Evolutionary conservation across 306 rosid genomes (phyloP).

Genomic region (Cotoneaster glaucophyllus): DNA sequence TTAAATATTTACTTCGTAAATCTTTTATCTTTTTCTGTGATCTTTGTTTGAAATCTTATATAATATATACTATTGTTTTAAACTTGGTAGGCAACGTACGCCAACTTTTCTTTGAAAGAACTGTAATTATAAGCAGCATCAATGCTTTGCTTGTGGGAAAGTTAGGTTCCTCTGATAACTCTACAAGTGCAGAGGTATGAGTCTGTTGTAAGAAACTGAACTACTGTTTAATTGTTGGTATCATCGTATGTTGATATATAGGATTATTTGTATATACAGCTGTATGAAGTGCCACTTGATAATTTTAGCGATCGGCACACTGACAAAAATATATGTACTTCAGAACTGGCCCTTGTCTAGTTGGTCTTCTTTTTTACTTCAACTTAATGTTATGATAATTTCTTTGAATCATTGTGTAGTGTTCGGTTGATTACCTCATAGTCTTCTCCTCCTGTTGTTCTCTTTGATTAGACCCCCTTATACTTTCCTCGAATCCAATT

Average conservation of each 20-base stretch:
- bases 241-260: background rate
- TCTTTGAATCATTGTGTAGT: background rate
- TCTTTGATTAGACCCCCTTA: background rate
- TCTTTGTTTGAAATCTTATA: too few relatives aligned
- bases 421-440: background rate
- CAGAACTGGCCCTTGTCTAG: background rate
- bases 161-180: conserved; percentile 67
- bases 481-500: background rate
- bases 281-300: background rate
- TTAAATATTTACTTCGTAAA: conserved; percentile 10
- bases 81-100: conserved; percentile 44
- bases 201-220: background rate
- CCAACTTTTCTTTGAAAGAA: conserved; percentile 60
- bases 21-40: background rate
- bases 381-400: background rate
- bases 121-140: conserved; percentile 67
- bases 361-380: background rate
- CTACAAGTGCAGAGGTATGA: conserved; percentile 73
- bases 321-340: background rate
- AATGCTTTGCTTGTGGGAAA: conserved; percentile 81
- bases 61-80: conserved; percentile 5
- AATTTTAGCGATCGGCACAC: background rate
- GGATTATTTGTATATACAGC: background rate
- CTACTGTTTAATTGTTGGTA: background rate
- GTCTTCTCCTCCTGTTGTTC: background rate